Percentiles rank a stretch among this genome's conserved stretches.
phyloP scores from a whole-genome alignment of 305 asterid genomes.

The Solanum hybrid region DNA sequence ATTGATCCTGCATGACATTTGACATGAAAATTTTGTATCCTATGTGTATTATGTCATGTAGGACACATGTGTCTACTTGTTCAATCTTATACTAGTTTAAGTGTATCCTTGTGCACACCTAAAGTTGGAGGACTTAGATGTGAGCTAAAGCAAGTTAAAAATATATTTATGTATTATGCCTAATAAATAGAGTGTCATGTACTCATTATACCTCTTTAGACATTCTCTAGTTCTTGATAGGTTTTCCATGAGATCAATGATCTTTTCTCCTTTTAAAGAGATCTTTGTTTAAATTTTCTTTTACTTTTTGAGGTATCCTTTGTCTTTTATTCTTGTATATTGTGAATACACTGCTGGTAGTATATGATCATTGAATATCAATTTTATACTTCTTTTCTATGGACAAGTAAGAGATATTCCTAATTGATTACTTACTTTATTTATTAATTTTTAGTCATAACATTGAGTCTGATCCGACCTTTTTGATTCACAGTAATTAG shows the following conservation, averaged over 20 bases:
- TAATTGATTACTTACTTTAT: too few relatives aligned
- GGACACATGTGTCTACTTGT: neutral
- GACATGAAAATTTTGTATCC: neutral
- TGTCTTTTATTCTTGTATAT: neutral
- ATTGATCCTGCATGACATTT: neutral
- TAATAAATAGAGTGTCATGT: too few relatives aligned
- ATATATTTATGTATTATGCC: neutral
- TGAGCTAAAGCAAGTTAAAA: neutral
- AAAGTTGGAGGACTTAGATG: neutral
- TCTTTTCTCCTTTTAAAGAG: neutral
- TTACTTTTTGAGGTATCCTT: neutral
- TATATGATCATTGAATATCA: neutral
- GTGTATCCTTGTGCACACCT: neutral
- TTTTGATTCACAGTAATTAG: neutral
- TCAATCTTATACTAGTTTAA: too few relatives aligned
- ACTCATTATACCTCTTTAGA: neutral
- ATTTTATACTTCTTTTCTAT: too few relatives aligned
- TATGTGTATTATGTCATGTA: neutral
- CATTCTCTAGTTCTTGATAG: neutral
- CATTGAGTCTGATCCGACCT: too few relatives aligned
- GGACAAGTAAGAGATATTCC: neutral
- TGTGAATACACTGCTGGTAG: neutral
- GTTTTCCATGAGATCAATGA: neutral
- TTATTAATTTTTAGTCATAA: too few relatives aligned
- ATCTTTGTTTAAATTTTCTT: neutral